These are phyloP conservation scores for Corchorus capsularis DNA, from an alignment of 345 rosid species.

Conservation along the genomic window DNA sequence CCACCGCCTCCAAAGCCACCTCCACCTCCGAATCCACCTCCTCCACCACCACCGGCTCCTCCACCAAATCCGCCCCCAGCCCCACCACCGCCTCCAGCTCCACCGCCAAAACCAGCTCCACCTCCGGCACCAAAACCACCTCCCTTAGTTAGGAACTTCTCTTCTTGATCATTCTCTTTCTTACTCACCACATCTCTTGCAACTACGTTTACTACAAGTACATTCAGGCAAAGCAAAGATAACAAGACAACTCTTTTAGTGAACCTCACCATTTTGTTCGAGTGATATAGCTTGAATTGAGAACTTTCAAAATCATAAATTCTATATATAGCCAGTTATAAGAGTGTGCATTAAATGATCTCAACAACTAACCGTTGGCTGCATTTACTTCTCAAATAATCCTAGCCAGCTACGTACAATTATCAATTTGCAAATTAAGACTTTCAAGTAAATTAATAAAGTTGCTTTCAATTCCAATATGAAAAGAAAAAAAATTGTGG, in stretches of 20 bases:
- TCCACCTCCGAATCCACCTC: constrained; percentile 8
- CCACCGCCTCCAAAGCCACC: neutral
- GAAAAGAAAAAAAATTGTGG: too few relatives aligned
- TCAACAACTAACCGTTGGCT: constrained; percentile 44
- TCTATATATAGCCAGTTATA: constrained; percentile 26
- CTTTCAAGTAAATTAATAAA: too few relatives aligned
- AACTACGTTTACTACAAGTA: constrained; percentile 41
- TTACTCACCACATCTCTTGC: constrained; percentile 38
- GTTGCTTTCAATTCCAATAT: too few relatives aligned
- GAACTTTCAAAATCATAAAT: too few relatives aligned
- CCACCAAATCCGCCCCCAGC: neutral
- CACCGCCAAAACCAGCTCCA: constrained; percentile 19
- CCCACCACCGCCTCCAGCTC: neutral
- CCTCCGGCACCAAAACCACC: neutral
- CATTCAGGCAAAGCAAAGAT: constrained; percentile 48
- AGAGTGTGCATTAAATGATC: constrained; percentile 33
- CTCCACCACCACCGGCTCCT: constrained; percentile 8
- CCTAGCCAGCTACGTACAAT: neutral
- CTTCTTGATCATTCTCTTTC: constrained; percentile 27
- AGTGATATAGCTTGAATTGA: neutral
- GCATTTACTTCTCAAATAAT: constrained; percentile 26
- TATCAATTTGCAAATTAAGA: neutral
- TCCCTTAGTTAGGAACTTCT: constrained; percentile 26
- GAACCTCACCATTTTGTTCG: constrained; percentile 35
- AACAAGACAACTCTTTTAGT: constrained; percentile 32